A percentile compares a stretch with the other conserved stretches of the same genome.
Evolutionary conservation across 176 grass and related monocot genomes (phyloP).

Genomic region (Themeda triandra): DNA sequence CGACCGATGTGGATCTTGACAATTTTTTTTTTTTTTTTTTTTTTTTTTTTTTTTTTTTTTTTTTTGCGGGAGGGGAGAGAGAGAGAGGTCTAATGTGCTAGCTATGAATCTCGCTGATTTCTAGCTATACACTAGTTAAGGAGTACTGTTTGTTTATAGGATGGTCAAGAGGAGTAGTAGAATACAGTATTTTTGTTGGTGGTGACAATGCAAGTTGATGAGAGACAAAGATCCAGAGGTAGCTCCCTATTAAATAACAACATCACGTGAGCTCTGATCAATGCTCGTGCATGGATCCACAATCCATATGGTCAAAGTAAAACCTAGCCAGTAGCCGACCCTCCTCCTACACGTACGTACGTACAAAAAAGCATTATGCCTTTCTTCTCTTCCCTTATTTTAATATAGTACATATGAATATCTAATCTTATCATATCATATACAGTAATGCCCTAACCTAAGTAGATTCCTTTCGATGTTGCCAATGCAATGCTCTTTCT

Average conservation of each 20-base stretch:
- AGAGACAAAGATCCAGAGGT: constrained; percentile 18
- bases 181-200: not conserved
- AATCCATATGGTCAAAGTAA: not conserved
- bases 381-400: not conserved
- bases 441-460: not conserved
- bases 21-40: no score
- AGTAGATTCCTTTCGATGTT: constrained; percentile 44
- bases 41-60: no score
- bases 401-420: not conserved
- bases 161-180: not conserved
- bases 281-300: constrained; percentile 17
- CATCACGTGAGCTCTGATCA: constrained; percentile 33
- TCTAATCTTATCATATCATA: constrained; percentile 19
- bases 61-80: no score
- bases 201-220: not conserved
- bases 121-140: not conserved
- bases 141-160: no score
- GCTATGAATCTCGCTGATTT: not conserved
- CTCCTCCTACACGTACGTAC: not conserved
- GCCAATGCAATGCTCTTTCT: not conserved
- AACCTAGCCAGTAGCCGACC: not conserved
- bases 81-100: no score
- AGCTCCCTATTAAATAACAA: not conserved
- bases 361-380: not conserved
- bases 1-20: no score